Percentiles rank a stretch among this genome's conserved stretches.
Evolutionary conservation across 108 stramenopile genomes (phyloP).

Genomic region (Poteriospumella lacustris): DNA sequence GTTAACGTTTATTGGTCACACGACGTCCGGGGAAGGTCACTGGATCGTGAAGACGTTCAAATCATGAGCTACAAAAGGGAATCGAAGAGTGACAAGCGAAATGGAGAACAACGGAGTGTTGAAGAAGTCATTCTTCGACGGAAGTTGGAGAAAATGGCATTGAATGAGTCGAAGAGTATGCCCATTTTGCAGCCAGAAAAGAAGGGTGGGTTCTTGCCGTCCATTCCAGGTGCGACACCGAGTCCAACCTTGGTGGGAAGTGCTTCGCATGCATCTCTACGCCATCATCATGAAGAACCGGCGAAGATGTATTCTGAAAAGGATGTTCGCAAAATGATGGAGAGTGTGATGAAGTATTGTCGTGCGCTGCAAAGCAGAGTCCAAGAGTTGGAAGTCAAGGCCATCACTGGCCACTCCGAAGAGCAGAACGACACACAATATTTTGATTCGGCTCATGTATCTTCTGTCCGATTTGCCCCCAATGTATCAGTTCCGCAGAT

Average conservation of each 20-base stretch:
- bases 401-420: too few relatives aligned
- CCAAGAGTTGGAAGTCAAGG: too few relatives aligned
- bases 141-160: background rate
- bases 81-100: too few relatives aligned
- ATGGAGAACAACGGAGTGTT: conserved; percentile 23
- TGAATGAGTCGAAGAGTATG: background rate
- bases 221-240: background rate
- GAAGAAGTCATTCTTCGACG: conserved; percentile 17
- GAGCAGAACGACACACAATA: too few relatives aligned
- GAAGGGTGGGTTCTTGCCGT: background rate
- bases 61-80: too few relatives aligned
- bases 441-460: too few relatives aligned
- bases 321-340: background rate
- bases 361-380: background rate
- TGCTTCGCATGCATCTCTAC: background rate
- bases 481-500: too few relatives aligned
- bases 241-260: background rate
- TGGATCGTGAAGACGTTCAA: too few relatives aligned
- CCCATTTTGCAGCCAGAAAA: background rate
- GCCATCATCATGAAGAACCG: background rate
- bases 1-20: too few relatives aligned
- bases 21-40: too few relatives aligned
- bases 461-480: too few relatives aligned
- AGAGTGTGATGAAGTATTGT: background rate
- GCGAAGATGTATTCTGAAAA: background rate